These are phyloP conservation scores for Barnettozyma salicaria DNA, from an alignment of 805 yeast genomes.

Conservation along the genomic window DNA sequence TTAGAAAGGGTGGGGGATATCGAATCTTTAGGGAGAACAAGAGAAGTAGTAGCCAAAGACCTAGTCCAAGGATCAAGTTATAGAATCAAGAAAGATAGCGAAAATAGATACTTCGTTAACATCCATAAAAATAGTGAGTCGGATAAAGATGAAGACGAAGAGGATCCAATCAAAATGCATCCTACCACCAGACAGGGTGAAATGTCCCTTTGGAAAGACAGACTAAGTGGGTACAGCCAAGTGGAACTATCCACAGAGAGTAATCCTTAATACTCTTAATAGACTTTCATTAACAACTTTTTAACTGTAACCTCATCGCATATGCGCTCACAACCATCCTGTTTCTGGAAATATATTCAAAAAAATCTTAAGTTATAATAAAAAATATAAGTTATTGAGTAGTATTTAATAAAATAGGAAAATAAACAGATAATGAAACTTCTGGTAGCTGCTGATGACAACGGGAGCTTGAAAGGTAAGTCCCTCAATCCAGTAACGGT, in stretches of 20 bases:
- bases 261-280: too few relatives aligned
- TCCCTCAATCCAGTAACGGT: neutral
- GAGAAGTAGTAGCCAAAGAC: slow-evolving; percentile 71
- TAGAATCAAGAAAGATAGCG: slow-evolving; percentile 23
- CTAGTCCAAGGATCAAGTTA: slow-evolving; percentile 47
- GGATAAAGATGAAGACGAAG: slow-evolving; percentile 20
- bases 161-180: slow-evolving; percentile 21
- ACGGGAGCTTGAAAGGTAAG: slow-evolving; percentile 49
- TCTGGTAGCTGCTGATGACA: slow-evolving; percentile 58
- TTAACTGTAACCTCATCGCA: too few relatives aligned
- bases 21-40: slow-evolving; percentile 70
- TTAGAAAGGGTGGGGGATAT: slow-evolving; percentile 65
- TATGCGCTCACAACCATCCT: too few relatives aligned
- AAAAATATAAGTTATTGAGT: too few relatives aligned
- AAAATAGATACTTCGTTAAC: slow-evolving; percentile 15
- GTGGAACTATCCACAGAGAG: too few relatives aligned
- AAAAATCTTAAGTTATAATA: too few relatives aligned
- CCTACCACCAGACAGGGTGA: slow-evolving; percentile 25
- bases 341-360: too few relatives aligned
- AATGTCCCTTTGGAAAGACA: slow-evolving; percentile 22
- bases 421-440: too few relatives aligned
- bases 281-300: too few relatives aligned
- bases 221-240: slow-evolving; percentile 13
- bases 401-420: too few relatives aligned
- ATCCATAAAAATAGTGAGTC: slow-evolving; percentile 13